These are phyloP conservation scores for Mortierella sp. DNA, from an alignment of 371 early-diverging fungal species.

Conservation along the genomic window DNA sequence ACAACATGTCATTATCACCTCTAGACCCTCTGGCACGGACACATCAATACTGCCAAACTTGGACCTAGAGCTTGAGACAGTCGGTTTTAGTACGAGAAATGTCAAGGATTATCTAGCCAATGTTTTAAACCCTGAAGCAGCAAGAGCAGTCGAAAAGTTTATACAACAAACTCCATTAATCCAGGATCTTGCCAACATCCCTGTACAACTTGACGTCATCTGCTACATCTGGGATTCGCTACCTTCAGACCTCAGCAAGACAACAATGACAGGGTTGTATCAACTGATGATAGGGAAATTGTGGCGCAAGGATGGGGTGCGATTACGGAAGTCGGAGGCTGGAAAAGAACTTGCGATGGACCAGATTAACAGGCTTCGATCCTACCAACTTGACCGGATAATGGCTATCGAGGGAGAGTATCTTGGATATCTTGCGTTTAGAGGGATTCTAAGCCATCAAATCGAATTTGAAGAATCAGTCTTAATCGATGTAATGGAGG, in stretches of 20 bases:
- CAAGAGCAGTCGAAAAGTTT: constrained; percentile 20
- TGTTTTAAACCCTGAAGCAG: constrained; percentile 13
- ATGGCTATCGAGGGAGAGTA: not conserved
- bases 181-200: constrained; percentile 26
- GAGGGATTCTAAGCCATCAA: not conserved
- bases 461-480: not conserved
- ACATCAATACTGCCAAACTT: constrained; percentile 6
- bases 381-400: not conserved
- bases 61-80: constrained; percentile 29
- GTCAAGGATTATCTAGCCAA: constrained; percentile 18
- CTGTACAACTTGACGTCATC: constrained; percentile 7
- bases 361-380: not conserved
- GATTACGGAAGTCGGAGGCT: not conserved
- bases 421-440: not conserved
- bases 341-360: not conserved
- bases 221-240: constrained; percentile 24
- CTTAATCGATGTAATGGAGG: not conserved
- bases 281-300: constrained; percentile 19
- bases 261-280: constrained; percentile 21
- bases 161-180: constrained; percentile 24
- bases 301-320: constrained; percentile 18
- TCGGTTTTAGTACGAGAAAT: constrained; percentile 30
- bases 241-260: constrained; percentile 2
- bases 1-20: constrained; percentile 8
- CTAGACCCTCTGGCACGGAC: constrained; percentile 4